A percentile compares a stretch with the other conserved stretches of the same genome.
These are phyloP conservation scores for Crithidia thermophila DNA, from an alignment of 208 protist species.

Conservation along the genomic window DNA sequence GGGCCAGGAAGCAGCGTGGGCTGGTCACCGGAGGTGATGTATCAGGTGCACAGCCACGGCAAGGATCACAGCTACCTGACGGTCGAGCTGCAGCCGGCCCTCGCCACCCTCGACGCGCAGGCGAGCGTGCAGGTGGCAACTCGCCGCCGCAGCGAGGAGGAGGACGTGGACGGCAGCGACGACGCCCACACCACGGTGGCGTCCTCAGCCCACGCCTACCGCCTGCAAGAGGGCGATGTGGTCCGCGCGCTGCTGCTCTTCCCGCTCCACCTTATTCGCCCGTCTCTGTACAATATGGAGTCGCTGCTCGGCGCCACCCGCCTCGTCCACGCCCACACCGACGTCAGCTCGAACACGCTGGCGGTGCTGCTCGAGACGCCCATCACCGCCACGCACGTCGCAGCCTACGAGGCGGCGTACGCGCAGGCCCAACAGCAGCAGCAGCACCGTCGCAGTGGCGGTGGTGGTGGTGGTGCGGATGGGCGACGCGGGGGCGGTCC, in stretches of 20 bases:
- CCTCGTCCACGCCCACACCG: constrained; percentile 57
- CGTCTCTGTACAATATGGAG: constrained; percentile 65
- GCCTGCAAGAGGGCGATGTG: constrained; percentile 48
- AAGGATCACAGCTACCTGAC: constrained; percentile 51
- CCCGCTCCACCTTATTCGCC: constrained; percentile 72
- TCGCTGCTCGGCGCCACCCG: constrained; percentile 39
- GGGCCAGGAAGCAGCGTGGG: neutral
- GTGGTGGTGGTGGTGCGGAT: neutral
- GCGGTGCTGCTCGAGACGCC: constrained; percentile 55
- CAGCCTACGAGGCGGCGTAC: constrained; percentile 33
- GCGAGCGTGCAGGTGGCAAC: neutral
- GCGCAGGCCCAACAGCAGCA: constrained; percentile 11
- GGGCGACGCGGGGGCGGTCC: neutral
- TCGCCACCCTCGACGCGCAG: constrained; percentile 18
- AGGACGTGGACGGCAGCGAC: neutral
- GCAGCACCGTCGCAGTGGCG: constrained; percentile 1
- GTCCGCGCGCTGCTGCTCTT: constrained; percentile 65
- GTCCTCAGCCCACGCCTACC: neutral
- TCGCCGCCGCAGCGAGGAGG: too few species aligned
- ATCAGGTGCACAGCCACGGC: constrained; percentile 36
- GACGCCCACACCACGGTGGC: neutral
- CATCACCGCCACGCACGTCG: constrained; percentile 48
- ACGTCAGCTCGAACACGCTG: constrained; percentile 68
- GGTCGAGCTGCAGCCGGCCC: constrained; percentile 31
- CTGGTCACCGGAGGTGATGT: constrained; percentile 42